Percentiles rank a stretch among this genome's conserved stretches.
Conservation (phyloP, 2,329 filamentous ascomycete species). For the Pseudocercospora fuligena region DNA sequence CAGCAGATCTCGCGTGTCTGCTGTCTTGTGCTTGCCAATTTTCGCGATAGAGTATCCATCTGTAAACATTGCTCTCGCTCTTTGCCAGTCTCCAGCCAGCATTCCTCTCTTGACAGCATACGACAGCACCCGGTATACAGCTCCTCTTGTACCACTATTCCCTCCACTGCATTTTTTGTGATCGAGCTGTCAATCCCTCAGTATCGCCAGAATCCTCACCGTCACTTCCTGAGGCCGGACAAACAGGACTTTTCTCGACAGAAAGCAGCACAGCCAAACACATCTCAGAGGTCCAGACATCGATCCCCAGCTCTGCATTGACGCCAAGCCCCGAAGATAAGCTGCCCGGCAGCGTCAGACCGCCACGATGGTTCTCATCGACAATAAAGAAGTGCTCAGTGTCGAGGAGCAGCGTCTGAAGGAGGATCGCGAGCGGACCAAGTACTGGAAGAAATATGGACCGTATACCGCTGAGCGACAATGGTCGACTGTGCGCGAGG, state of each 20-base stretch:
- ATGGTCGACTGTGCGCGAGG: conserved; percentile 79
- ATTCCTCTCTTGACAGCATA: conserved; percentile 1
- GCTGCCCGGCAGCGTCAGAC: conserved; percentile 10
- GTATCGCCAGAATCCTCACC: not conserved
- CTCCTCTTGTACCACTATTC: conserved; percentile 8
- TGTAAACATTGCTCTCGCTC: conserved; percentile 1
- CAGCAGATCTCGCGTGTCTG: not conserved
- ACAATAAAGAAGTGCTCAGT: conserved; percentile 83
- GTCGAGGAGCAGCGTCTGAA: conserved; percentile 89
- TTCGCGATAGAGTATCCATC: not conserved
- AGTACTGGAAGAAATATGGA: conserved; percentile 99
- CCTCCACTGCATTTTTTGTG: not conserved
- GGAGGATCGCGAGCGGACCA: conserved; percentile 78
- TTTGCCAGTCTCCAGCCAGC: not conserved
- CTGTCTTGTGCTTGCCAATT: not conserved
- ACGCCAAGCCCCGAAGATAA: not conserved
- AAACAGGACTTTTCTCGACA: not conserved
- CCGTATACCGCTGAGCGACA: conserved; percentile 92
- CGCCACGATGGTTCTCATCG: conserved; percentile 79
- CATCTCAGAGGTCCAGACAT: not conserved
- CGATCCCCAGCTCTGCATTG: not conserved
- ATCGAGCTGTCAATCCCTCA: not conserved
- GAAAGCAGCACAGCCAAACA: not conserved
- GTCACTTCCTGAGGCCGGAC: not conserved
- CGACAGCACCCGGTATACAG: not conserved